phyloP scores from a whole-genome alignment of 208 protist species.

The Crithidia bombi region DNA sequence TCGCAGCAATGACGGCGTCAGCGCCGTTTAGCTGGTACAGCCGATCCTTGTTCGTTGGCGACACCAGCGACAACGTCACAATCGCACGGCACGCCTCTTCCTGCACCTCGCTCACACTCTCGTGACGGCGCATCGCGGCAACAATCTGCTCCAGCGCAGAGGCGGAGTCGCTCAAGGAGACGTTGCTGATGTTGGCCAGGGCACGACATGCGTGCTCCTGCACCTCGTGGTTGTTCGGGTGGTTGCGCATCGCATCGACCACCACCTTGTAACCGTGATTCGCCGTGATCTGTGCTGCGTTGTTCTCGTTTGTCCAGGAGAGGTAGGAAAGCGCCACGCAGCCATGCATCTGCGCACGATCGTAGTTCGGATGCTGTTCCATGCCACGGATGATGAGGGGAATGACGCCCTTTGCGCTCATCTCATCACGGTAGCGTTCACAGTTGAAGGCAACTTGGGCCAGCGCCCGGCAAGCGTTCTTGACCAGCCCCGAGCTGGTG shows the following conservation, averaged over 20 bases:
- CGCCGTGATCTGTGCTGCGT: constrained; percentile 80
- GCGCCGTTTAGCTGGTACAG: constrained; percentile 75
- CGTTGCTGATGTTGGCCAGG: constrained; percentile 86
- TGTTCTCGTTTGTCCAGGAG: constrained; percentile 88
- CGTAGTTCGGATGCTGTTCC: constrained; percentile 83
- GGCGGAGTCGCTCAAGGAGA: constrained; percentile 54
- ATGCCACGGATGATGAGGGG: constrained; percentile 88
- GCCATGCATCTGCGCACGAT: constrained; percentile 90
- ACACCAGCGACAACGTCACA: constrained; percentile 88
- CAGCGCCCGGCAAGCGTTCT: constrained; percentile 90
- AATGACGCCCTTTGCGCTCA: constrained; percentile 85
- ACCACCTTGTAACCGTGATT: constrained; percentile 84
- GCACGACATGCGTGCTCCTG: constrained; percentile 91
- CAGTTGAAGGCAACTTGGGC: constrained; percentile 91
- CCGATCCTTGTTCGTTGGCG: constrained; percentile 83
- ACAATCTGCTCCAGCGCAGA: constrained; percentile 83
- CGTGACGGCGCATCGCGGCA: constrained; percentile 82
- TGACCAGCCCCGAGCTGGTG: constrained; percentile 80
- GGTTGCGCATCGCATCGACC: constrained; percentile 88
- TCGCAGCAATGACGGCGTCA: constrained; percentile 73
- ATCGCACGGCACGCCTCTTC: constrained; percentile 91
- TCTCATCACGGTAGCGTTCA: constrained; percentile 87
- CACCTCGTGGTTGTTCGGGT: constrained; percentile 86
- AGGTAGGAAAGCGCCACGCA: constrained; percentile 93
- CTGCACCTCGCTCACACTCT: constrained; percentile 81